Percentiles rank a stretch among this genome's conserved stretches.
Conservation (phyloP, 352 stramenopile genomes). For the Phytopythium sindhum region DNA sequence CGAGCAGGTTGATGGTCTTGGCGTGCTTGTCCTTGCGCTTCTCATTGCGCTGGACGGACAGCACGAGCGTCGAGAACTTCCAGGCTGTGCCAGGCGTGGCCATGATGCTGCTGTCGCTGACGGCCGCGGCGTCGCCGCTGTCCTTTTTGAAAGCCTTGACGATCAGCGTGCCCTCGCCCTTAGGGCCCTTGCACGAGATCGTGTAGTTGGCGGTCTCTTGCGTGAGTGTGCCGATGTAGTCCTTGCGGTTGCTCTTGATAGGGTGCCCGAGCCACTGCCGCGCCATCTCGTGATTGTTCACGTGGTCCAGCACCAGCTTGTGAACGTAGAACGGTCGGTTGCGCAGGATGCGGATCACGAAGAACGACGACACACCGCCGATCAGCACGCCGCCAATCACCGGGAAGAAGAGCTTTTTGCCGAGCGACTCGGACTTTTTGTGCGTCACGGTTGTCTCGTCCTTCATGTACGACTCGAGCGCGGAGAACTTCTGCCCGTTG, state of each 20-base stretch:
- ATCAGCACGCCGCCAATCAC: constrained; percentile 60
- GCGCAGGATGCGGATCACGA: constrained; percentile 69
- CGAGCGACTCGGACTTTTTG: constrained; percentile 56
- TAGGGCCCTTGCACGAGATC: constrained; percentile 58
- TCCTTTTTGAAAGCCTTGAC: constrained; percentile 73
- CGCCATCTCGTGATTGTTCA: constrained; percentile 68
- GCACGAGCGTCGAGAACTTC: constrained; percentile 74
- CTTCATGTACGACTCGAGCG: constrained; percentile 52
- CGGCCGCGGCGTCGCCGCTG: constrained; percentile 13
- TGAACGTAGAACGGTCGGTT: constrained; percentile 80
- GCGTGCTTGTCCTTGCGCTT: constrained; percentile 59
- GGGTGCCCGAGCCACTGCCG: constrained; percentile 57
- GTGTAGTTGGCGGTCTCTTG: constrained; percentile 63
- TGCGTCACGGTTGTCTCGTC: constrained; percentile 49
- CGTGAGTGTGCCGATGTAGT: constrained; percentile 63
- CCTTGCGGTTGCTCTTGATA: constrained; percentile 69
- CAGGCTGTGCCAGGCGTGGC: constrained; percentile 61
- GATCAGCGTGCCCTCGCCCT: constrained; percentile 66
- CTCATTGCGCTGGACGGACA: constrained; percentile 56
- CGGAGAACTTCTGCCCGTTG: constrained; percentile 55
- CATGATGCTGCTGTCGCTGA: constrained; percentile 27
- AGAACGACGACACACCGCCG: constrained; percentile 63
- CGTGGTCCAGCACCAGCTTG: constrained; percentile 71
- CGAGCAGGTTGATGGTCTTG: constrained; percentile 63
- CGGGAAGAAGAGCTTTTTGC: constrained; percentile 70